Percentiles rank a stretch among this genome's conserved stretches.
phyloP scores from a whole-genome alignment of 2,329 filamentous ascomycete genomes.

The Ceratocystis lukuohia region DNA sequence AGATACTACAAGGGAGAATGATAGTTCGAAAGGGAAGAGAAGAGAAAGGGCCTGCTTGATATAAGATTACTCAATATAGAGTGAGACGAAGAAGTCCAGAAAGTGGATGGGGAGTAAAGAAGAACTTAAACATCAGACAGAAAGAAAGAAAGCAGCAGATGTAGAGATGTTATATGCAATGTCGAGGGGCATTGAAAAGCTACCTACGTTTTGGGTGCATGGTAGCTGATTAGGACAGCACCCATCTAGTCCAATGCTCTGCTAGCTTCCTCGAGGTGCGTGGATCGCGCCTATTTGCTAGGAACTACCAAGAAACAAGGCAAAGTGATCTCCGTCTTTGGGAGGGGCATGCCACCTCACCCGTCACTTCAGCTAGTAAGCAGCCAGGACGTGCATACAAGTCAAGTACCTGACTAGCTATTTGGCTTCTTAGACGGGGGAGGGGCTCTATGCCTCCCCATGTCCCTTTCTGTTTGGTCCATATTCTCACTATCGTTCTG shows the following conservation, averaged over 20 bases:
- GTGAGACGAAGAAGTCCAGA: neutral
- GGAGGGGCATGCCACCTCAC: neutral
- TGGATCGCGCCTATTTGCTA: neutral
- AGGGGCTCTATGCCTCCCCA: neutral
- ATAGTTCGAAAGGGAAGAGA: neutral
- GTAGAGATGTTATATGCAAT: neutral
- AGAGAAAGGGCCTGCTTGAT: neutral
- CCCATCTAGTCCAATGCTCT: neutral
- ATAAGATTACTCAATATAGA: neutral
- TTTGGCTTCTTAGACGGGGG: neutral
- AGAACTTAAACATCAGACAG: neutral
- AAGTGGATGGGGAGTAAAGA: neutral
- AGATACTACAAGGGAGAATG: neutral
- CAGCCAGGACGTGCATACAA: neutral
- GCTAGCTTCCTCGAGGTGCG: neutral
- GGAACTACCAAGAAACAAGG: neutral
- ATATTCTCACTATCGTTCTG: neutral
- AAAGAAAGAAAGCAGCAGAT: neutral
- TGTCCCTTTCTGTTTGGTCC: neutral
- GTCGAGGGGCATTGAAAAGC: too few species aligned
- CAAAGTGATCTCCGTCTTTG: neutral
- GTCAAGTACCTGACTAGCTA: constrained; percentile 7
- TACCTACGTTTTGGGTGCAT: neutral
- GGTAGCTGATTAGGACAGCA: neutral
- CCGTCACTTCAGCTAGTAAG: neutral